phyloP scores from a whole-genome alignment of 208 protist species.

The Acanthamoeba royreba region DNA sequence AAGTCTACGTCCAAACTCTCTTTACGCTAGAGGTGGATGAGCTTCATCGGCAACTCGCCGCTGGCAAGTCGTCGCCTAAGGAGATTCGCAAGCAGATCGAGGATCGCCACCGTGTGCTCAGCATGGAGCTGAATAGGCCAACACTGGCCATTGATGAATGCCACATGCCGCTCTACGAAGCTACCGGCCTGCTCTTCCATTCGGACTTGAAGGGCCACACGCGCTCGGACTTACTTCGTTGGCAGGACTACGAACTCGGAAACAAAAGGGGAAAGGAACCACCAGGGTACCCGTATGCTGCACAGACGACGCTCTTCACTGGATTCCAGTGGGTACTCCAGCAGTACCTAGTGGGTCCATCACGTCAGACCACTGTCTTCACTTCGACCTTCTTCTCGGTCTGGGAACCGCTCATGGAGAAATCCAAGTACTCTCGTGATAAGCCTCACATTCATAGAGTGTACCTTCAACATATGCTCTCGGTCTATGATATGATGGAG shows the following conservation, averaged over 20 bases:
- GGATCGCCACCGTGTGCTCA: not conserved
- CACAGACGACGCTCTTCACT: not conserved
- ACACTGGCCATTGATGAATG: not conserved
- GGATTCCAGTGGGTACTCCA: not conserved
- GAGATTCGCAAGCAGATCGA: not conserved
- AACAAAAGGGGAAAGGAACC: no score
- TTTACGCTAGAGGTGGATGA: not conserved
- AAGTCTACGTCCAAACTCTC: not conserved
- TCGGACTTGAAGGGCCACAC: not conserved
- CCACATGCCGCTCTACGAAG: not conserved
- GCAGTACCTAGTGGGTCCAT: not conserved
- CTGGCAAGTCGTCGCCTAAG: not conserved
- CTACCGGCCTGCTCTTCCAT: not conserved
- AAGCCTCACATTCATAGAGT: not conserved
- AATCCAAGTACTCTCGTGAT: not conserved
- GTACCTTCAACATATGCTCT: not conserved
- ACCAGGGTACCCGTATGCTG: no score
- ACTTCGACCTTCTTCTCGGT: constrained; percentile 15
- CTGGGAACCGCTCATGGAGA: not conserved
- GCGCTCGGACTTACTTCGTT: not conserved
- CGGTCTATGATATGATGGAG: not conserved
- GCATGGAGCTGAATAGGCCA: not conserved
- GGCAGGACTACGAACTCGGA: not conserved
- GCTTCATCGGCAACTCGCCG: not conserved
- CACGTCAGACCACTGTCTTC: not conserved